Percentiles rank a stretch among this genome's conserved stretches.
Conservation (phyloP, 1,284 basidiomycete genomes). For the Boletellus deceptivus region DNA sequence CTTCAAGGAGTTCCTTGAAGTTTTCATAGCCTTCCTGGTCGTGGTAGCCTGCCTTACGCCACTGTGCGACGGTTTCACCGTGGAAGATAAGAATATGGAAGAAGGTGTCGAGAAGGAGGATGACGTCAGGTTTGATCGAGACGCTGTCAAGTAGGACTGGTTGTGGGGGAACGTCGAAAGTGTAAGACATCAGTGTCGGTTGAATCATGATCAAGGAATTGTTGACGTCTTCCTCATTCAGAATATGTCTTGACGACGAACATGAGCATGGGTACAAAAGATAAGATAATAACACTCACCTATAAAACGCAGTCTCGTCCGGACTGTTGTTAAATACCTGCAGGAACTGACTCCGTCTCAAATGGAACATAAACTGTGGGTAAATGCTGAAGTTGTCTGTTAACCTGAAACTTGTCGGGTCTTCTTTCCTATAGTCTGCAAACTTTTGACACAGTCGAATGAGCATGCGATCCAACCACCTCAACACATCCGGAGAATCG, state of each 20-base stretch:
- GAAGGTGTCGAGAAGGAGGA: conserved; percentile 98
- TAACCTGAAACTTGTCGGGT: conserved; percentile 91
- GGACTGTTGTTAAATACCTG: conserved; percentile 99
- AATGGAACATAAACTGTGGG: conserved; percentile 99
- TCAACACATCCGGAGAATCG: conserved; percentile 93
- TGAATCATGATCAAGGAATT: conserved; percentile 99
- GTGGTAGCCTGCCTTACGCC: conserved; percentile 99
- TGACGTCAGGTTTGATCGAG: conserved; percentile 95
- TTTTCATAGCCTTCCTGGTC: conserved; percentile 99
- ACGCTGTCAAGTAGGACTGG: conserved; percentile 97
- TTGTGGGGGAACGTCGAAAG: conserved; percentile 86
- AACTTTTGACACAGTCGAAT: conserved; percentile 99
- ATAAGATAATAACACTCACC: conserved; percentile 44
- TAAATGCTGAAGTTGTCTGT: conserved; percentile 98
- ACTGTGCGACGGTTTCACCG: conserved; percentile 94
- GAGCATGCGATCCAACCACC: conserved; percentile 99
- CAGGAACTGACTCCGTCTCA: conserved; percentile 95
- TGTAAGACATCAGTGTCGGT: conserved; percentile 98
- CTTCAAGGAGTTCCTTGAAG: conserved; percentile 91
- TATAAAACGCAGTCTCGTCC: conserved; percentile 98
- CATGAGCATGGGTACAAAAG: conserved; percentile 2
- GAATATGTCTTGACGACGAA: conserved; percentile 67
- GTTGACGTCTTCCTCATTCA: conserved; percentile 98
- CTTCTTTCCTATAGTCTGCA: conserved; percentile 98
- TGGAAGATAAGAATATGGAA: conserved; percentile 99